These are phyloP conservation scores for Gautieria morchelliformis DNA, from an alignment of 768 basidiomycete genomes.

Conservation along the genomic window DNA sequence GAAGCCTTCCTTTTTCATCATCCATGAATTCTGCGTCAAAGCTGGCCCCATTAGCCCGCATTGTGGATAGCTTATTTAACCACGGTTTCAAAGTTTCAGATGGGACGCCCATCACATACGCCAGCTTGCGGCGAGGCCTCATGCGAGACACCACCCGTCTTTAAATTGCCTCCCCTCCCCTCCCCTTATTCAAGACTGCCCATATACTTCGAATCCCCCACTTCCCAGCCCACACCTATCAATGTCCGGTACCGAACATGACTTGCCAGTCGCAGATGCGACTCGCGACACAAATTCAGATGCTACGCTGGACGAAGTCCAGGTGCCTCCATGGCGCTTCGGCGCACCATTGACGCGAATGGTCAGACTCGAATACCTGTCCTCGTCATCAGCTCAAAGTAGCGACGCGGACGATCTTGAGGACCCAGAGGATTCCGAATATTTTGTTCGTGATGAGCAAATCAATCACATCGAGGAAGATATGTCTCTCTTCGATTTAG, in stretches of 20 bases:
- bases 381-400: not conserved
- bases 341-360: slow-evolving; percentile 3
- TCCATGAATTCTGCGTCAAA: too few relatives aligned
- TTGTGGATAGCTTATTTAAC: too few relatives aligned
- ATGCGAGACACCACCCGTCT: not conserved
- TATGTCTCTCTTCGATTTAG: not conserved
- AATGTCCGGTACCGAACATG: not conserved
- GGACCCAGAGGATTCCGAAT: not conserved
- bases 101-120: not conserved
- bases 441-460: not conserved
- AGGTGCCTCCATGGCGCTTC: not conserved
- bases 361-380: not conserved
- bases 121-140: not conserved
- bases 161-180: not conserved
- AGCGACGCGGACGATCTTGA: not conserved
- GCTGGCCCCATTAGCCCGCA: too few relatives aligned
- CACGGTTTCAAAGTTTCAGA: not conserved
- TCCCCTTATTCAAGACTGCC: not conserved
- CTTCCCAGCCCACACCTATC: too few relatives aligned
- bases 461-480: slow-evolving; percentile 5
- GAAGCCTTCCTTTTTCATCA: too few relatives aligned
- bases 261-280: not conserved
- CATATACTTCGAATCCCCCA: too few relatives aligned
- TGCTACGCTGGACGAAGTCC: not conserved
- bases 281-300: too few relatives aligned